Evolutionary conservation across 306 rosid genomes (phyloP), one percentile per base, ranked within the genome.

Genomic region (Castanea mollissima): DNA sequence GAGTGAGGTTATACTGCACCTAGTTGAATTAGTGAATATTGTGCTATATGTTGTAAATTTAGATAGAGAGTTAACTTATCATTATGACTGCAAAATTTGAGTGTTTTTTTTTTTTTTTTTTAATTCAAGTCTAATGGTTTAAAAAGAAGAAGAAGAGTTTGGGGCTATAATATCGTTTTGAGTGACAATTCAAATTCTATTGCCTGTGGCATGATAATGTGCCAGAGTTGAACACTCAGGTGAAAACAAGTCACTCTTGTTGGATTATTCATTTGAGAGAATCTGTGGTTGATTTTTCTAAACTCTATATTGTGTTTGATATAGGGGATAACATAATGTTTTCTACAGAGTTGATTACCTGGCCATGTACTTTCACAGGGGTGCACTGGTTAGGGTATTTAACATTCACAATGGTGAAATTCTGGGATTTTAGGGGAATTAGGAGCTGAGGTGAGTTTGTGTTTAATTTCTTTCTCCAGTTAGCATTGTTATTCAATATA

Each of bases 321-420:
- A 23, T 13, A 27, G 29, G 16, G n/a, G 18, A 62, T 62, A 49
- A 49, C 54, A 49, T 49, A 31, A 27, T 62, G 68, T 60, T 60
- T 60, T 60, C 68, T 60, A 60, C 68, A 62, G 35, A 62, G 38
- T 62, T 62, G 68, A 29, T 62, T 62, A 62, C 68, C 68, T 29
- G 68, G 68, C 68, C 34, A 27, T 62, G n/a, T 13, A 62, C 18
- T 13, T 27, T 27, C 5, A 6, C 38, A 25, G 34, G 68, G 68
- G 15, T 62, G 68, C 38, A 62, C 68, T 5, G 38, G 68, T 62
- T 62, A 27, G 68, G 68, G 38, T 13, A 27, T 62, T 49, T 62
- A 4, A 62, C n/a, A 62, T 62, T 25, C 12, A 27, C 44, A 31
- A 29, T 15, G 41, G 41, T 29, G 41, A 38, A 63, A 29, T 16